These are phyloP conservation scores for Elsinoe arachidis DNA, from an alignment of 2,329 filamentous ascomycete species.

Conservation along the genomic window DNA sequence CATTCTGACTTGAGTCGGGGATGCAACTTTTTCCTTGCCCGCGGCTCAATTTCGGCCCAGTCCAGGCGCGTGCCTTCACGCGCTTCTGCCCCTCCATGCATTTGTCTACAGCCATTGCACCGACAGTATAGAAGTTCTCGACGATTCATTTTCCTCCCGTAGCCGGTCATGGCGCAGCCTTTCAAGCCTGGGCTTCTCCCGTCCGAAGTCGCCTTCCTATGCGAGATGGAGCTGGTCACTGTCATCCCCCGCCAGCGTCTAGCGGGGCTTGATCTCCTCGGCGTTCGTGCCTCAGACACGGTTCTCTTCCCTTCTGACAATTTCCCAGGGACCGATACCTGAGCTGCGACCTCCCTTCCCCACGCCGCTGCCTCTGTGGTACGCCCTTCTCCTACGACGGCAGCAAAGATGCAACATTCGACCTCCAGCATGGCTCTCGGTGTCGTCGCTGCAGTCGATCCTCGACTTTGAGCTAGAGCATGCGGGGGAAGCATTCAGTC, in stretches of 20 bases:
- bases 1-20: not conserved
- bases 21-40: conserved; percentile 5
- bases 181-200: conserved; percentile 64
- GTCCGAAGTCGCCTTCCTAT: conserved; percentile 83
- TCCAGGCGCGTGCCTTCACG: not conserved
- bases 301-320: conserved; percentile 14
- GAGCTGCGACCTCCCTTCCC: conserved; percentile 73
- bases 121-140: not conserved
- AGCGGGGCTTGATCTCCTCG: conserved; percentile 74
- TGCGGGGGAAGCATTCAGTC: conserved; percentile 62
- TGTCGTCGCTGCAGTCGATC: conserved; percentile 65
- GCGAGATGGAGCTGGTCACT: conserved; percentile 95
- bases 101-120: not conserved
- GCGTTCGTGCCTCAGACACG: conserved; percentile 50
- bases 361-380: conserved; percentile 77
- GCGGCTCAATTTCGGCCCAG: conserved; percentile 10
- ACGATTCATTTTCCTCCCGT: not conserved
- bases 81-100: conserved; percentile 7
- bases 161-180: conserved; percentile 48
- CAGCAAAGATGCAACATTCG: conserved; percentile 90
- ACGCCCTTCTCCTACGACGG: conserved; percentile 87
- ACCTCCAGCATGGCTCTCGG: conserved; percentile 79
- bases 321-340: conserved; percentile 62
- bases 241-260: conserved; percentile 85
- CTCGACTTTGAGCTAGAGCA: conserved; percentile 71